phyloP scores from a whole-genome alignment of 2,329 filamentous ascomycete genomes.

The Xylaria sp. region DNA sequence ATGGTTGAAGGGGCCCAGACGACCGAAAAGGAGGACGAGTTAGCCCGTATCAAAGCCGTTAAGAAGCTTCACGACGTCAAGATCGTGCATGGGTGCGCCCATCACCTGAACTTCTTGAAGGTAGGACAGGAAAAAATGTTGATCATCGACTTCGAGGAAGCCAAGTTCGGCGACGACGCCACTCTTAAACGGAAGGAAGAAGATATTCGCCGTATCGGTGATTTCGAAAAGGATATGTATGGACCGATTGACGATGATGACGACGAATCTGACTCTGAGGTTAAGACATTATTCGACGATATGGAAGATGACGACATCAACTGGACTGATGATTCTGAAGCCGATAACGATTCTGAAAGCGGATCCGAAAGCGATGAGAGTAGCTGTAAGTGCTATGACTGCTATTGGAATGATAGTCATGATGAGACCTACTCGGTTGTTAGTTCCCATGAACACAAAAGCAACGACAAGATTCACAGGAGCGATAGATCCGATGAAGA shows the following conservation, averaged over 20 bases:
- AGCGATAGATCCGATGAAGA: too few species aligned
- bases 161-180: slow-evolving; percentile 5
- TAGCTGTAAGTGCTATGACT: too few species aligned
- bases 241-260: not conserved
- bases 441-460: too few species aligned
- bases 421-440: too few species aligned
- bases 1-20: slow-evolving; percentile 11
- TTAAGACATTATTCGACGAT: not conserved
- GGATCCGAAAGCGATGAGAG: too few species aligned
- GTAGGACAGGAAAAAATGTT: not conserved
- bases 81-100: slow-evolving; percentile 19
- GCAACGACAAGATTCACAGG: too few species aligned
- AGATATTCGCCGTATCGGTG: slow-evolving; percentile 11
- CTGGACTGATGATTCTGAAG: slow-evolving; percentile 15
- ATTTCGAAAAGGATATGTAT: too few species aligned
- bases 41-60: slow-evolving; percentile 3
- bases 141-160: slow-evolving; percentile 7
- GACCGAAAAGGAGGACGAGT: slow-evolving; percentile 1
- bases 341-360: not conserved
- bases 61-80: slow-evolving; percentile 23
- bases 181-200: not conserved
- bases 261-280: not conserved
- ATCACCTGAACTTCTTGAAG: slow-evolving; percentile 17
- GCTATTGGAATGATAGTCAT: too few species aligned
- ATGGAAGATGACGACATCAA: slow-evolving; percentile 1